These are phyloP conservation scores for Aspergillus fructus DNA, from an alignment of 2,329 filamentous ascomycete genomes.

Conservation along the genomic window DNA sequence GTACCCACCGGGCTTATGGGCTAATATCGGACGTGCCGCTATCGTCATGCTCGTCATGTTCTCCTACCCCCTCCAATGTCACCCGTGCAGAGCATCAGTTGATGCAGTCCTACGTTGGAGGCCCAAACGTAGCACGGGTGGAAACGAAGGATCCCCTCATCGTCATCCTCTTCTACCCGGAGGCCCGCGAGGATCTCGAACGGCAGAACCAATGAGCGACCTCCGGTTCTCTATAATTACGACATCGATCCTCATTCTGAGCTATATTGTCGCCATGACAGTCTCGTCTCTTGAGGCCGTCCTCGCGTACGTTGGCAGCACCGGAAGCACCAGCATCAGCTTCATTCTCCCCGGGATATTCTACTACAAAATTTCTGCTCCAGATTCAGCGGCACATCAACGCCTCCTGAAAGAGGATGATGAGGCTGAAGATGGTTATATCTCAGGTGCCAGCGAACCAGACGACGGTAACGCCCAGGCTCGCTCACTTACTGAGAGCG, in stretches of 20 bases:
- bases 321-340: constrained; percentile 90
- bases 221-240: constrained; percentile 86
- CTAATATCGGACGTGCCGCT: constrained; percentile 89
- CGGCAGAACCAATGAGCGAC: constrained; percentile 71
- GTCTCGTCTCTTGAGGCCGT: constrained; percentile 88
- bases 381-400: constrained; percentile 83
- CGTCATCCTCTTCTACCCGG: constrained; percentile 40
- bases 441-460: constrained; percentile 37
- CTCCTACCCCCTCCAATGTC: constrained; percentile 91
- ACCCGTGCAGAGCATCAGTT: constrained; percentile 91
- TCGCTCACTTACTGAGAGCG: constrained; percentile 54
- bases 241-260: constrained; percentile 77
- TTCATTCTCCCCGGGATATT: constrained; percentile 96
- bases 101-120: constrained; percentile 95
- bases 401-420: constrained; percentile 88
- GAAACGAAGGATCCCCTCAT: constrained; percentile 44
- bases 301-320: constrained; percentile 91
- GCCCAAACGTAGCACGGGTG: constrained; percentile 48
- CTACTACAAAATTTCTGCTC: constrained; percentile 96
- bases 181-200: constrained; percentile 39
- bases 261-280: constrained; percentile 86
- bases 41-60: constrained; percentile 97
- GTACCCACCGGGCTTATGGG: constrained; percentile 76
- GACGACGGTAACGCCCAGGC: constrained; percentile 38
- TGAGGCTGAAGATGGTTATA: constrained; percentile 58